Evolutionary conservation across 176 grass and related monocot genomes (phyloP).

Genomic region (Thalia dealbata): DNA sequence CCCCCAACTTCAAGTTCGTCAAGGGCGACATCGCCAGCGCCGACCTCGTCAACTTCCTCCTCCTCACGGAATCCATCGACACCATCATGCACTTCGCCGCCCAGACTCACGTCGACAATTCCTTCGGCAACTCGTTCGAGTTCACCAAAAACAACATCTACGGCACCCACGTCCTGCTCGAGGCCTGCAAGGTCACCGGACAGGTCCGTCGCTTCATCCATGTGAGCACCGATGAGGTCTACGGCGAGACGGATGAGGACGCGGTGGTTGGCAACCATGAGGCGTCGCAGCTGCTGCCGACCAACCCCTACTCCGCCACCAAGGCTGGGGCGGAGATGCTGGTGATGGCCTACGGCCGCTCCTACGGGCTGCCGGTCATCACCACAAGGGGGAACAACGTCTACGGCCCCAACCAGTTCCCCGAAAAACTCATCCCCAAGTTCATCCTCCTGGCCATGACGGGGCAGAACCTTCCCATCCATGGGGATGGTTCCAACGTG

Average conservation of each 20-base stretch:
- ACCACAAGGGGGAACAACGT: slow-evolving; percentile 79
- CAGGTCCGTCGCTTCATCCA: slow-evolving; percentile 73
- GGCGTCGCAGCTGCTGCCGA: slow-evolving; percentile 62
- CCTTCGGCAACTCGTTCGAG: slow-evolving; percentile 78
- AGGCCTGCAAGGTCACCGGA: slow-evolving; percentile 77
- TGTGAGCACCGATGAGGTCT: slow-evolving; percentile 74
- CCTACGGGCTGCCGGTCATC: slow-evolving; percentile 68
- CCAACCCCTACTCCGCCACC: slow-evolving; percentile 67
- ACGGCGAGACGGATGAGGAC: slow-evolving; percentile 70
- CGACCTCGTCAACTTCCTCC: slow-evolving; percentile 70
- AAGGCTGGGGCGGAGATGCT: slow-evolving; percentile 74
- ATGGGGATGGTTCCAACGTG: slow-evolving; percentile 67
- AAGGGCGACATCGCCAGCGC: slow-evolving; percentile 82
- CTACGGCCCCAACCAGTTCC: slow-evolving; percentile 70
- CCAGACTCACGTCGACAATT: slow-evolving; percentile 82
- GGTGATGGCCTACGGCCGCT: slow-evolving; percentile 72
- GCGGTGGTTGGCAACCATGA: slow-evolving; percentile 74
- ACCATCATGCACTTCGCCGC: slow-evolving; percentile 88
- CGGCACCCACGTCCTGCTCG: slow-evolving; percentile 67
- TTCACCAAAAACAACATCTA: slow-evolving; percentile 89
- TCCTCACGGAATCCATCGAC: slow-evolving; percentile 64
- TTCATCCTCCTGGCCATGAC: slow-evolving; percentile 62
- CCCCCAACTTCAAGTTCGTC: slow-evolving; percentile 66
- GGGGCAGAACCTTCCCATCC: slow-evolving; percentile 52
- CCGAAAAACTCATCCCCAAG: slow-evolving; percentile 81